Base-by-base conservation (phyloP, 2,329 filamentous ascomycete genomes). In the Paraphaeosphaeria sporulosa region DNA sequence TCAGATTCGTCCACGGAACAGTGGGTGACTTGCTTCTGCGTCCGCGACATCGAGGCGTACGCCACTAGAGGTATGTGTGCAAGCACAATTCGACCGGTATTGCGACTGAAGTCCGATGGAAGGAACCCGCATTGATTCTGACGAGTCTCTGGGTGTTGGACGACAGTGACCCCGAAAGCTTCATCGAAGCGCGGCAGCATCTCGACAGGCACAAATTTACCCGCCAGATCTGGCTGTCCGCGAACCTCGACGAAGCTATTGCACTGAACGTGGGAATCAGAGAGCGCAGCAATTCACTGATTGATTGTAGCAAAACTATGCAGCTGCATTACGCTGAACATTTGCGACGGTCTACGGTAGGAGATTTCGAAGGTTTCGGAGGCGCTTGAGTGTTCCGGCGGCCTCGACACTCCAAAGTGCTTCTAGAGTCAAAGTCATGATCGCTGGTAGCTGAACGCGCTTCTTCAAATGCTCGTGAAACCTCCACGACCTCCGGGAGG, bases 251-350 rank as follows among this genome's bases (percentile, higher is more conserved):
- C 60, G 19, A 61, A 70, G 27, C 65, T 63, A 6, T 64, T 52
- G 46, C 65, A 70, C 2, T 44, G 53, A 21, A 62, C 42, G 7
- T 47, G 23, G 10, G 34, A 53, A 3, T 60, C 42, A 10, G 46
- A 53, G 15, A 70, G 25, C 4, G 58, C 61, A 1, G 38, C 5
- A 10, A 40, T 19, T 10, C 64, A 50, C 2, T 32, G 49, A 0
- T 57, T 46, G 1, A 57, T 42, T 15, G 44, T 44, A 7, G 63
- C 65, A 19, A 64, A 32, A 3, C 59, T 58, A 48, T 68, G 64
- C 10, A 70, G 38, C 38, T 68, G 64, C 10, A 65, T 64, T 0
- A 64, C 30, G n/a, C 67, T 68, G 61, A 69, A 69, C 62, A 64
- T 63, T 10, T 63, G 53, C 5, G 67, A 69, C 3, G 67, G 64